phyloP scores from a whole-genome alignment of 2,329 filamentous ascomycete genomes.

The Coniosporium tulheliwenetii region DNA sequence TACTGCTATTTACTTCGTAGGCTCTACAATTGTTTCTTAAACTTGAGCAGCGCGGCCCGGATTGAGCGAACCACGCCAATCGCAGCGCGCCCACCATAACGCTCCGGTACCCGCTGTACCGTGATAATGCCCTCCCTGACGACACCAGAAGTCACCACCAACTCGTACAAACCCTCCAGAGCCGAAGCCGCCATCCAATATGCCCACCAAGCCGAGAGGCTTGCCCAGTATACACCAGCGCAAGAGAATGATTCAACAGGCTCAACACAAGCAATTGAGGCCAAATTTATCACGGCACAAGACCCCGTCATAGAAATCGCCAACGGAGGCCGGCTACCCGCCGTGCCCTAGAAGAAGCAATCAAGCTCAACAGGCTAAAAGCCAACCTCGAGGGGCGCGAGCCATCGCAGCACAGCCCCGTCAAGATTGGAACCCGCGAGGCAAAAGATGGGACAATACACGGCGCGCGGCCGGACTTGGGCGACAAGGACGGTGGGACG shows the following conservation, averaged over 20 bases:
- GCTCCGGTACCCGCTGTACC: too few species aligned
- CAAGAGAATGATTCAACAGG: conserved; percentile 25
- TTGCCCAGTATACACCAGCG: conserved; percentile 12
- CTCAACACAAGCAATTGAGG: conserved; percentile 42
- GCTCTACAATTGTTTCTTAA: too few species aligned
- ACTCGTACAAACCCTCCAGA: conserved; percentile 13
- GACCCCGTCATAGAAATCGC: conserved; percentile 57
- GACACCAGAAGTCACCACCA: conserved; percentile 1
- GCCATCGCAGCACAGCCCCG: conserved; percentile 13
- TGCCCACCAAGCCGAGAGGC: conserved; percentile 39
- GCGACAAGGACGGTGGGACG: conserved; percentile 9
- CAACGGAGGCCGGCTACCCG: conserved; percentile 50
- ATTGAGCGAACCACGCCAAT: too few species aligned
- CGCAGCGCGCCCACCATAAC: too few species aligned
- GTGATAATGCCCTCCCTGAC: neutral
- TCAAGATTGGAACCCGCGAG: conserved; percentile 16
- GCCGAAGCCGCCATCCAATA: conserved; percentile 37
- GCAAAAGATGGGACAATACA: conserved; percentile 27
- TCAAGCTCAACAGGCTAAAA: conserved; percentile 50
- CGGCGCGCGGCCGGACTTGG: conserved; percentile 13
- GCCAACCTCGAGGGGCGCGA: conserved; percentile 30
- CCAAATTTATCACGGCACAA: conserved; percentile 47
- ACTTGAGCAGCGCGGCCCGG: too few species aligned
- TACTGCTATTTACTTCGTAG: too few species aligned
- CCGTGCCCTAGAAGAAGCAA: conserved; percentile 55